Conservation (phyloP, 192 early-diverging fungal species). For the Chytriomyces hyalinus region DNA sequence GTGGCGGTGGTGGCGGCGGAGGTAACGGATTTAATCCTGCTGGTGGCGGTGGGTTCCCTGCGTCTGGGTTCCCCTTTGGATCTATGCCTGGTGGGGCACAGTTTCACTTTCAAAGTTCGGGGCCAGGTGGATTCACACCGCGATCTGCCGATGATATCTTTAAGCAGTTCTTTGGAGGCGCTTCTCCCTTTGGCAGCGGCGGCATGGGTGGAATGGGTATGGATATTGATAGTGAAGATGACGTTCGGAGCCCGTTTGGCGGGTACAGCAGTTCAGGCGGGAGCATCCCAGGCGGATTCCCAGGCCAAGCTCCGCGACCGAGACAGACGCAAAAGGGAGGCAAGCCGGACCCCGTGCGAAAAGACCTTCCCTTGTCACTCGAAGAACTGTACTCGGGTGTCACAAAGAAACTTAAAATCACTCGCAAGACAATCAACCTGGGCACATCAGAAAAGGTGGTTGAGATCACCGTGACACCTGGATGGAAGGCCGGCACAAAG, state of each 20-base stretch:
- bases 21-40: slow-evolving; percentile 58
- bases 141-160: slow-evolving; percentile 90
- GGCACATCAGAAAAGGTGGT: slow-evolving; percentile 77
- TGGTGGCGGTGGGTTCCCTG: slow-evolving; percentile 42
- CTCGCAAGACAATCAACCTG: slow-evolving; percentile 63
- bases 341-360: slow-evolving; percentile 56
- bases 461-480: slow-evolving; percentile 83
- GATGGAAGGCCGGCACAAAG: slow-evolving; percentile 98
- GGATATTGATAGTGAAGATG: slow-evolving; percentile 57
- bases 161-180: slow-evolving; percentile 79
- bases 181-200: slow-evolving; percentile 50
- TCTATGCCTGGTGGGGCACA: slow-evolving; percentile 39
- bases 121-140: slow-evolving; percentile 75
- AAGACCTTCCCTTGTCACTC: slow-evolving; percentile 77
- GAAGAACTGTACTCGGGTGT: slow-evolving; percentile 91
- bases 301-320: slow-evolving; percentile 21
- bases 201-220: slow-evolving; percentile 35
- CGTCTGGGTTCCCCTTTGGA: slow-evolving; percentile 66
- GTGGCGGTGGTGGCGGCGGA: slow-evolving; percentile 50
- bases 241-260: slow-evolving; percentile 43
- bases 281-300: slow-evolving; percentile 58
- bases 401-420: slow-evolving; percentile 93
- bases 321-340: slow-evolving; percentile 34
- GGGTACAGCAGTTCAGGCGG: slow-evolving; percentile 49
- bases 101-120: slow-evolving; percentile 23